Evolutionary conservation across 768 basidiomycete species (phyloP), one percentile per base, ranked within the genome.

Genomic region (Roridomyces roridus): DNA sequence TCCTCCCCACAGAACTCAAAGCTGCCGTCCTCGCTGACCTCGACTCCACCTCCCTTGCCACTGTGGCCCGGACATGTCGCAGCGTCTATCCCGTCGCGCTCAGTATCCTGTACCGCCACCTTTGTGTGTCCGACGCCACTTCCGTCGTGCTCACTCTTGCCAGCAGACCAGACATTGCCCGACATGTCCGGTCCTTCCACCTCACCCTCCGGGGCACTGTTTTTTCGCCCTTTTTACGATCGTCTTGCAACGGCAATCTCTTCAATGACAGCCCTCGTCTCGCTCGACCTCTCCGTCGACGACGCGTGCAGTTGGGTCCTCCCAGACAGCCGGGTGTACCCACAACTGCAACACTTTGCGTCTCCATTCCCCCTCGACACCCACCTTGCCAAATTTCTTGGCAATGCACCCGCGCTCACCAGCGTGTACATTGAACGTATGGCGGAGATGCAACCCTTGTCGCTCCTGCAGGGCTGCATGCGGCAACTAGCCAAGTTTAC

Each of bases 1-100:
- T 58, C 29, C 76, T 91, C 45, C 89, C 90, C 47, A 60, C 71
- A 41, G 91, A 92, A 65, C 83, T 91, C 64, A 65, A 88, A 62
- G 82, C 85, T 73, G 66, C 70, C 69, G 70, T 91, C 68, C 73
- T 72, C 66, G 37, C 69, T 62, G 50, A 60, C 67, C 65, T 68
- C 21, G 40, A 47, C 42, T 50, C 60, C 14, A 23, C 53, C 10
- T 77, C 80, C 71, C 84, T 90, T 63, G 71, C 76, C 44, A 68
- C 79, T 11, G 75, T 88, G 60, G 77, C 87, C 2, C 71, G 67
- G 18, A 74, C 83, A 7, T 72, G 61, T 59, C 67, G 78, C 14
- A 59, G 67, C 29, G 64, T 87, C 65, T 72, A 74, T 58, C 73
- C 73, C 50, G 70, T 84, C 62, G 86, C 86, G 0, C 84, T 83